Evolutionary conservation across 2,329 filamentous ascomycete genomes (phyloP), one percentile per base, ranked within the genome.

Genomic region (Cladosporium phlei): DNA sequence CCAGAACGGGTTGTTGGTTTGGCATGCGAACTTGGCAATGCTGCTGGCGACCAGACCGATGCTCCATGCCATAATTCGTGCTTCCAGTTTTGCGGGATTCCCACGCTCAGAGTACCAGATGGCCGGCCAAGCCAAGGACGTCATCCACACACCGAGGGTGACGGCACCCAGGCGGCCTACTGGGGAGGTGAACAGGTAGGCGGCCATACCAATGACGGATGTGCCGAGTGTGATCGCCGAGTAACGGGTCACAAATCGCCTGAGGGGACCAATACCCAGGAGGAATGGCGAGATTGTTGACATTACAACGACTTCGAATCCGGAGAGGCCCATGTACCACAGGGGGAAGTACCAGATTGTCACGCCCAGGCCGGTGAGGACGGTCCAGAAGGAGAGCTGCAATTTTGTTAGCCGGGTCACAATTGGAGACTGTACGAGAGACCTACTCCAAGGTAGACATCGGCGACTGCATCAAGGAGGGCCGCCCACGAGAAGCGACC

Each of bases 311-410:
- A 83, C 85, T 69, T 98, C 93, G 63, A 93, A 98, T 52, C 93
- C 93, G 3, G 91, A 97, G 51, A 98, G 94, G 21, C 93, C 93
- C 93, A 98, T 98, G 66, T 96, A 82, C 93, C 93, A 98, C 9
- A 98, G 79, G 11, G 93, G 93, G 65, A 98, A 98, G 68, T 94
- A 98, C 93, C 93, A 98, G 34, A 98, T 85, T 32, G 87, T 76
- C 34, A 98, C 75, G 20, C 88, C 90, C 43, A 98, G 75, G 51
- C 88, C 88, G 49, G 93, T 98, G 55, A 96, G 73, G 63, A 91
- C 86, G 8, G 90, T 89, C 93, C 93, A 98, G 69, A 97, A 97
- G 47, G 93, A 81, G 64, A 91, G 97, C 84, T 90, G 61, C 6
- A 27, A 38, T 10, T 10, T 27, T 56, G 49, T 50, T 32, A 47